Percentiles rank a stretch among this genome's conserved stretches.
Conservation (phyloP, 2,329 filamentous ascomycete genomes). For the Colletotrichum acutatum region DNA sequence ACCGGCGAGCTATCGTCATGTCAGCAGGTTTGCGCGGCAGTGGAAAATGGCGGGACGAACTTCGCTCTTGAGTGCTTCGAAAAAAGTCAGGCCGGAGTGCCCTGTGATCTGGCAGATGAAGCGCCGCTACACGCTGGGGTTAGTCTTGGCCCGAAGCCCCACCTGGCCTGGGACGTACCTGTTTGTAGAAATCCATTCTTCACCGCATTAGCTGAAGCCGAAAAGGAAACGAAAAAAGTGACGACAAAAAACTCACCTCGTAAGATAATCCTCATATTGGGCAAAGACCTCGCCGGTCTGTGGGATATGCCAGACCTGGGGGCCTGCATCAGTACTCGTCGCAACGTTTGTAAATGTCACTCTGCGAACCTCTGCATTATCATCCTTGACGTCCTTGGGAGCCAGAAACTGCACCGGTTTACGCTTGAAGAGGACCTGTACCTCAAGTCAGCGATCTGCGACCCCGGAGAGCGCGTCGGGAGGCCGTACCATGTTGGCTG, state of each 20-base stretch:
- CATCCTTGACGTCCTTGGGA: constrained; percentile 78
- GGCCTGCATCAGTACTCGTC: constrained; percentile 30
- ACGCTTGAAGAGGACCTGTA: constrained; percentile 92
- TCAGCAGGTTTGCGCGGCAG: constrained; percentile 13
- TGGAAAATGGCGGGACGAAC: constrained; percentile 60
- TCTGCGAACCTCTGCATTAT: constrained; percentile 79
- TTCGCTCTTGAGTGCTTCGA: constrained; percentile 92
- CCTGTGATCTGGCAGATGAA: constrained; percentile 98
- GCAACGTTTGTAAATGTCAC: constrained; percentile 29
- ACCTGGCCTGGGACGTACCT: constrained; percentile 64
- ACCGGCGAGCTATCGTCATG: constrained; percentile 70
- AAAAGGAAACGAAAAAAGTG: not conserved
- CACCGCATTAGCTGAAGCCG: constrained; percentile 43
- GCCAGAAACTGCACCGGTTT: constrained; percentile 90
- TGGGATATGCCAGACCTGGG: constrained; percentile 89
- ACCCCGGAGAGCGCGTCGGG: constrained; percentile 10
- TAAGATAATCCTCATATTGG: constrained; percentile 88
- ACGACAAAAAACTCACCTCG: constrained; percentile 67
- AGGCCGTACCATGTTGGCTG: constrained; percentile 47
- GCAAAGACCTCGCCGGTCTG: constrained; percentile 91
- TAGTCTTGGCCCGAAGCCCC: constrained; percentile 32
- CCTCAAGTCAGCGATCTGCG: constrained; percentile 36
- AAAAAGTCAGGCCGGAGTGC: constrained; percentile 90
- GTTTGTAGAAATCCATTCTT: constrained; percentile 93
- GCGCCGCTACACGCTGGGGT: constrained; percentile 66